These are phyloP conservation scores for Styphnolobium japonicum DNA, from an alignment of 306 rosid species.

Conservation along the genomic window DNA sequence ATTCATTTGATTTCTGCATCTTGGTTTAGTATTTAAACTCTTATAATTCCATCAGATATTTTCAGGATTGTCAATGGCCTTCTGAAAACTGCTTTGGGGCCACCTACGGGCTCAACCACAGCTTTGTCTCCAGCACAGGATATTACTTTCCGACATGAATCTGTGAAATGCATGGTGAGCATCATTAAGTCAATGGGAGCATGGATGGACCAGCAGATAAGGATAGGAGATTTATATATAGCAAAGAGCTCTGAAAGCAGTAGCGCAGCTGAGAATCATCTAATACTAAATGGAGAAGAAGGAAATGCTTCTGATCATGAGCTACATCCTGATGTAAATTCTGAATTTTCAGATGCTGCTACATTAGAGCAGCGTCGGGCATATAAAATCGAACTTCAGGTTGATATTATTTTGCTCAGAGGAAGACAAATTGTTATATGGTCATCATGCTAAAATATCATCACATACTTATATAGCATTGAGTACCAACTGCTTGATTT, in stretches of 20 bases:
- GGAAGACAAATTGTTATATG: slow-evolving; percentile 1
- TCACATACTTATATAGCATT: slow-evolving; percentile 15
- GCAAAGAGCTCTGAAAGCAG: slow-evolving; percentile 63
- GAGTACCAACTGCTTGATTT: slow-evolving; percentile 20
- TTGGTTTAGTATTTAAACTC: slow-evolving; percentile 66
- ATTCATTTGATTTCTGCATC: slow-evolving; percentile 28
- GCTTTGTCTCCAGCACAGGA: slow-evolving; percentile 90
- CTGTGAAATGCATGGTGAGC: slow-evolving; percentile 90
- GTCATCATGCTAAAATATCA: slow-evolving; percentile 9
- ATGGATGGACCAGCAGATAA: slow-evolving; percentile 96
- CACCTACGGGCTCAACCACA: slow-evolving; percentile 91
- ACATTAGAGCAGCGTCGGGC: slow-evolving; percentile 94
- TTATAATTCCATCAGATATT: slow-evolving; percentile 78
- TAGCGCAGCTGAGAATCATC: slow-evolving; percentile 49
- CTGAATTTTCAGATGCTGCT: slow-evolving; percentile 84
- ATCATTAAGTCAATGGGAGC: slow-evolving; percentile 94
- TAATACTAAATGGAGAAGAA: slow-evolving; percentile 68
- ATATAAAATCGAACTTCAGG: slow-evolving; percentile 95
- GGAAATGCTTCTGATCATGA: slow-evolving; percentile 72
- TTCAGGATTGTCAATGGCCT: slow-evolving; percentile 99
- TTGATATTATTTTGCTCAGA: slow-evolving; percentile 35
- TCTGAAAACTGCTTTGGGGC: slow-evolving; percentile 97
- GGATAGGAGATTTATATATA: slow-evolving; percentile 58
- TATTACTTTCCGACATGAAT: slow-evolving; percentile 90
- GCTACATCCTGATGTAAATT: slow-evolving; percentile 66